Conservation (phyloP, 2,329 filamentous ascomycete species). For the Cladophialophora bantiana region DNA sequence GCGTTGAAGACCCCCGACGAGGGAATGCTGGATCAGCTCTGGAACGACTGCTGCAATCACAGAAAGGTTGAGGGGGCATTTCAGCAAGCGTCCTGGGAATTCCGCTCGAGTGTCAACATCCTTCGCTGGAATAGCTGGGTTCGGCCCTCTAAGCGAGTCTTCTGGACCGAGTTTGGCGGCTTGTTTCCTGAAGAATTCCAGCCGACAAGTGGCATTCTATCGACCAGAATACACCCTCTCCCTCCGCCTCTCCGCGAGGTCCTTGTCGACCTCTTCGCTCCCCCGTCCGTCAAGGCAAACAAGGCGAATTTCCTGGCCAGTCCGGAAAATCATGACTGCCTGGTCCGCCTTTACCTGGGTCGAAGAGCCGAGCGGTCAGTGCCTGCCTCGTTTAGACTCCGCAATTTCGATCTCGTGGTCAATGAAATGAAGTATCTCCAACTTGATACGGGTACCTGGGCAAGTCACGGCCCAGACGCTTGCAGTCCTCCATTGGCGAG, state of each 20-base stretch:
- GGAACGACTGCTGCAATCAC: conserved; percentile 3
- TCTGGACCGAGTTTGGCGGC: conserved; percentile 1
- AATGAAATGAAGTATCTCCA: conserved; percentile 57
- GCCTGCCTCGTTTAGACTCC: conserved; percentile 15
- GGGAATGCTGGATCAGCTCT: conserved; percentile 1
- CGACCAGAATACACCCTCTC: neutral
- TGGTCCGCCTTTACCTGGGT: conserved; percentile 60
- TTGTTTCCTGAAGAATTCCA: conserved; percentile 6
- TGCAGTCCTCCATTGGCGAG: conserved; percentile 60
- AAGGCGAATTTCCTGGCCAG: neutral
- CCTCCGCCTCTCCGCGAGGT: neutral
- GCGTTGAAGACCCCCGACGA: conserved; percentile 1
- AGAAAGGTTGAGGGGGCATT: conserved; percentile 2
- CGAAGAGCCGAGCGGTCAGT: conserved; percentile 30
- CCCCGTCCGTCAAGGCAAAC: neutral
- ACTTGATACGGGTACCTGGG: conserved; percentile 48
- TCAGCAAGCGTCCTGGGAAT: conserved; percentile 1
- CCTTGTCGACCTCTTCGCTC: conserved; percentile 8
- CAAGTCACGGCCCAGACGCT: conserved; percentile 59
- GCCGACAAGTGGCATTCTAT: conserved; percentile 5
- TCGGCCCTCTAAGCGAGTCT: neutral
- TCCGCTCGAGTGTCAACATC: neutral
- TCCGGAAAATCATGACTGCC: conserved; percentile 52
- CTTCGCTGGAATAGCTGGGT: neutral
- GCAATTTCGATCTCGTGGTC: conserved; percentile 38